Conservation (phyloP, 2,329 filamentous ascomycete species). For the Penicillium sp. region DNA sequence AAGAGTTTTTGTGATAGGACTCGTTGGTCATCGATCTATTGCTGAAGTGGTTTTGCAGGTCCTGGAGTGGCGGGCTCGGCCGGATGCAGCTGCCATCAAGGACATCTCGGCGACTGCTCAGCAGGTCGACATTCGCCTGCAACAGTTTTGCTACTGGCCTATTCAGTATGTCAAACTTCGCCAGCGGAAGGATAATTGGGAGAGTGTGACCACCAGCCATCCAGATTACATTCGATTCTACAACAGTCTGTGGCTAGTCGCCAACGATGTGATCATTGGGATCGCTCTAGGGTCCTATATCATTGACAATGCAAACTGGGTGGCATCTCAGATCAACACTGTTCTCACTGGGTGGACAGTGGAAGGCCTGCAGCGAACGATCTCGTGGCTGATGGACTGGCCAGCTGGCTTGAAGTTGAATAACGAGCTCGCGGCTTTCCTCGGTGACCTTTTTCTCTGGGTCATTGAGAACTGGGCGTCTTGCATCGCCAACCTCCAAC, state of each 20-base stretch:
- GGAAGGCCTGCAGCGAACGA: slow-evolving; percentile 78
- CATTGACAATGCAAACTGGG: slow-evolving; percentile 84
- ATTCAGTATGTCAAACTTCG: slow-evolving; percentile 90
- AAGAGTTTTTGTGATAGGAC: slow-evolving; percentile 64
- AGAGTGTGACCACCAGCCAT: slow-evolving; percentile 89
- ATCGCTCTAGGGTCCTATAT: slow-evolving; percentile 96
- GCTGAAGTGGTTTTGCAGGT: slow-evolving; percentile 73
- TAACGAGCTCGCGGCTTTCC: slow-evolving; percentile 83
- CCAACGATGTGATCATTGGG: slow-evolving; percentile 97
- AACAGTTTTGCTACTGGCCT: slow-evolving; percentile 99
- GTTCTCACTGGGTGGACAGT: slow-evolving; percentile 79
- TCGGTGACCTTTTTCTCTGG: slow-evolving; percentile 94
- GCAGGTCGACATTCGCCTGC: slow-evolving; percentile 91
- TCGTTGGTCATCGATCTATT: slow-evolving; percentile 72
- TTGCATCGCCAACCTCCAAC: slow-evolving; percentile 70
- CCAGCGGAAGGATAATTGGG: slow-evolving; percentile 87
- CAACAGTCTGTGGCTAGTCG: slow-evolving; percentile 96
- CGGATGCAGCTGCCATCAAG: slow-evolving; percentile 77
- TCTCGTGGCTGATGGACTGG: slow-evolving; percentile 93
- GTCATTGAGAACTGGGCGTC: slow-evolving; percentile 98
- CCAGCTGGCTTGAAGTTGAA: slow-evolving; percentile 94
- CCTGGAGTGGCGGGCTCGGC: slow-evolving; percentile 76
- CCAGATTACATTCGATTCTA: slow-evolving; percentile 99
- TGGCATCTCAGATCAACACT: slow-evolving; percentile 70
- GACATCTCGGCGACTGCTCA: slow-evolving; percentile 95